A percentile compares a stretch with the other conserved stretches of the same genome.
Evolutionary conservation across 805 yeast genomes (phyloP).

Genomic region (Ogataea paradorogensis): DNA sequence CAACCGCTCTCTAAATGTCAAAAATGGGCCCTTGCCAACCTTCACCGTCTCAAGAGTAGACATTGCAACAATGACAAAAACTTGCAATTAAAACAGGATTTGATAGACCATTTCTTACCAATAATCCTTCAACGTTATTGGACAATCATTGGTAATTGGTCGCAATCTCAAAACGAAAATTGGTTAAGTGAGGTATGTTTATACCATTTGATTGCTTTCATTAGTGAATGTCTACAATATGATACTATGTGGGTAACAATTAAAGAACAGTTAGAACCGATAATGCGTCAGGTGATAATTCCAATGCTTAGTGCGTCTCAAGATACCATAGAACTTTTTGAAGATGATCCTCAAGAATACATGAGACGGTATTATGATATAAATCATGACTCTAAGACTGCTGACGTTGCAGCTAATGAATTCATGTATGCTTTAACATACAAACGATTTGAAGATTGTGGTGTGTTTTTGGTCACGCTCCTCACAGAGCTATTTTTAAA

Average conservation of each 20-base stretch:
- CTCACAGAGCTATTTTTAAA: constrained; percentile 45
- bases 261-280: constrained; percentile 59
- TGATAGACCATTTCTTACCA: constrained; percentile 62
- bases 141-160: constrained; percentile 67
- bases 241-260: constrained; percentile 62
- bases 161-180: constrained; percentile 37
- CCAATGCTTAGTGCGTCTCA: constrained; percentile 73
- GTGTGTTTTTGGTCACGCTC: constrained; percentile 52
- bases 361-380: constrained; percentile 68
- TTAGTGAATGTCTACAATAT: constrained; percentile 53
- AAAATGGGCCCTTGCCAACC: constrained; percentile 84
- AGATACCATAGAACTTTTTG: constrained; percentile 68
- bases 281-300: constrained; percentile 69
- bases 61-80: constrained; percentile 38
- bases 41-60: constrained; percentile 63
- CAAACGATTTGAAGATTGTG: constrained; percentile 35
- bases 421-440: constrained; percentile 29
- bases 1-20: constrained; percentile 63
- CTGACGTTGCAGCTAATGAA: constrained; percentile 50
- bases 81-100: constrained; percentile 31
- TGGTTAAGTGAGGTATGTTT: constrained; percentile 68
- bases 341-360: constrained; percentile 85
- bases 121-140: constrained; percentile 61
- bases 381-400: constrained; percentile 44
- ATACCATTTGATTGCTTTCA: constrained; percentile 59